Percentiles rank a stretch among this genome's conserved stretches.
Conservation (phyloP, 2,329 filamentous ascomycete species). For the Ophiostoma perfectum region DNA sequence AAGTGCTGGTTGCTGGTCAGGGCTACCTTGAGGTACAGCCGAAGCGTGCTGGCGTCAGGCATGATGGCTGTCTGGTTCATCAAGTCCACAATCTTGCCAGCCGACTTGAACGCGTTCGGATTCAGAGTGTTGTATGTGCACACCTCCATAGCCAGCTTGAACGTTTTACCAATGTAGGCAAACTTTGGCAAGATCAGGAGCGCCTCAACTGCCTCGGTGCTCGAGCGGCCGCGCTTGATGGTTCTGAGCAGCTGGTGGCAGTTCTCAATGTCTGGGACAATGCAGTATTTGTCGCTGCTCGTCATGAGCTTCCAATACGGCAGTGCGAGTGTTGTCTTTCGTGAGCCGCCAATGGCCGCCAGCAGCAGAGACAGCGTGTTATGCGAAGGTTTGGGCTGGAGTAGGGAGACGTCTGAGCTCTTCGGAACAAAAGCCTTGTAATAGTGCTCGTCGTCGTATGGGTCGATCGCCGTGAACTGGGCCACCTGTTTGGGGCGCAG, state of each 20-base stretch:
- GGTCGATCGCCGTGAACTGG: background rate
- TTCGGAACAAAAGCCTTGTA: background rate
- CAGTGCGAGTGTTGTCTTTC: constrained; percentile 56
- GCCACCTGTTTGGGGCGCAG: background rate
- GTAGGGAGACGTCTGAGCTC: constrained; percentile 15
- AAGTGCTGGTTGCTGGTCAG: constrained; percentile 43
- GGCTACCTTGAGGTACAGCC: constrained; percentile 53
- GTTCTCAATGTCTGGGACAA: constrained; percentile 68
- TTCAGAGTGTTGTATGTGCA: constrained; percentile 76
- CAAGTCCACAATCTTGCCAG: constrained; percentile 57
- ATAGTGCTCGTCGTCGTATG: background rate
- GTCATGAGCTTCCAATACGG: constrained; percentile 76
- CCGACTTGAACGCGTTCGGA: constrained; percentile 59
- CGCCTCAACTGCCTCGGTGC: constrained; percentile 54
- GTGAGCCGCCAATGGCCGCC: constrained; percentile 55
- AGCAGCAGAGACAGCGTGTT: constrained; percentile 66
- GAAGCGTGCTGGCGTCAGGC: constrained; percentile 49
- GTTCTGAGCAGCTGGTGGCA: constrained; percentile 63
- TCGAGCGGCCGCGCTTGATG: constrained; percentile 61
- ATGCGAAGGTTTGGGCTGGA: constrained; percentile 37
- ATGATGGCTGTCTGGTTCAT: constrained; percentile 47
- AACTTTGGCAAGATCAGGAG: constrained; percentile 50
- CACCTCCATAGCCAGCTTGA: constrained; percentile 66
- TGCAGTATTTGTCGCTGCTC: constrained; percentile 42
- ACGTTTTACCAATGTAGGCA: constrained; percentile 47